phyloP scores from a whole-genome alignment of 345 rosid species.

The Populus euphratica region DNA sequence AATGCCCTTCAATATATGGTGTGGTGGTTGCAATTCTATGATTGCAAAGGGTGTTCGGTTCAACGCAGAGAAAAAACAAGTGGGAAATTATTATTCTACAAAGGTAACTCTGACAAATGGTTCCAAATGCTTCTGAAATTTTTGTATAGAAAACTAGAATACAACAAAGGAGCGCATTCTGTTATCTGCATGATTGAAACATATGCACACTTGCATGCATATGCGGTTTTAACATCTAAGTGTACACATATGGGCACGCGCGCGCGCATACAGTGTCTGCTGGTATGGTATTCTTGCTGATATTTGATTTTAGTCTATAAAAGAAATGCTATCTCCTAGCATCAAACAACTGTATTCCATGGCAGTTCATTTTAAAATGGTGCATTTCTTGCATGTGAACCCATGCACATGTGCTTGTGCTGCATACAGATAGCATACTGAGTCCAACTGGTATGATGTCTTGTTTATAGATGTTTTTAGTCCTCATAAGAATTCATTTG shows the following conservation, averaged over 20 bases:
- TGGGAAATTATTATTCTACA: slow-evolving; percentile 93
- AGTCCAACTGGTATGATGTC: background rate
- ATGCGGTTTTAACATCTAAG: background rate
- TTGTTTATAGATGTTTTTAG: background rate
- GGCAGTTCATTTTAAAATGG: background rate
- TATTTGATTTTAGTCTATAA: background rate
- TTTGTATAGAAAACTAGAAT: background rate
- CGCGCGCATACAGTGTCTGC: background rate
- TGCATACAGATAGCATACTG: background rate
- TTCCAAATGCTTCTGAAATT: background rate
- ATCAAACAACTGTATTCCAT: background rate
- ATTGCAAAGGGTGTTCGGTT: slow-evolving; percentile 97
- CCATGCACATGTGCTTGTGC: background rate
- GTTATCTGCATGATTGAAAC: background rate
- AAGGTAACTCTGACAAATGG: slow-evolving; percentile 46
- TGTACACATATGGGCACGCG: background rate
- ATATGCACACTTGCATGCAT: background rate
- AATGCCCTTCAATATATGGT: slow-evolving; percentile 95
- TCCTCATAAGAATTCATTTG: background rate
- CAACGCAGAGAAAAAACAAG: slow-evolving; percentile 97
- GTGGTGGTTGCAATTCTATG: slow-evolving; percentile 96
- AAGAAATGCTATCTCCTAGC: background rate
- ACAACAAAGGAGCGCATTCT: background rate
- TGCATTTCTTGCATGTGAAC: background rate
- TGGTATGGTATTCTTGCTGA: background rate